Evolutionary conservation across 805 yeast species (phyloP), one percentile per base, ranked within the genome.

Genomic region (Pichia sporocuriosa): DNA sequence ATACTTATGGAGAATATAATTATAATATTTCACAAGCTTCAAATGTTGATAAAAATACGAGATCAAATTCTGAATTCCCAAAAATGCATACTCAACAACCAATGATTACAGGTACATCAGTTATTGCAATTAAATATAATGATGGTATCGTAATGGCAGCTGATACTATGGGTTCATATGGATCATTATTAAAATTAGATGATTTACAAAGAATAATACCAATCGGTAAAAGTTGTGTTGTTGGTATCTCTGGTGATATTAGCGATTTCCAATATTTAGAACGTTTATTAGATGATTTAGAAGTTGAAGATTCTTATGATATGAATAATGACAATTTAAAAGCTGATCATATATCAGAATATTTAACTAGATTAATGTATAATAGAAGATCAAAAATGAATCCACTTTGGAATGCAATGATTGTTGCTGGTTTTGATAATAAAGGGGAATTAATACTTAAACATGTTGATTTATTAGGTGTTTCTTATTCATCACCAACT

Each of bases 141-240:
- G 84, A 83, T 52, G 99, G 99, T 30, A 81, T 93, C 35, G 77
- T 93, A 29, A 72, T 93, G 64, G 97, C 99, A 2, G 97, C 98
- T 5, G 99, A 93, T 61, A 85, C 85, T 55, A 66, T 90, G 63
- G 96, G 83, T 20, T 82, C 97, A 0, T 93, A 90, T 60, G 99
- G 99, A 0, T 87, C 97, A 2, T 70, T 93, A 49, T 79, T 94
- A 48, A 76, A 96, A 54, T 84, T 90, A 66, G 81, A 75, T 47
- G 79, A 89, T 62, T 73, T 85, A 46, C 94, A 90, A 61, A 80
- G 99, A 60, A 68, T 93, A 54, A 66, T 88, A 56, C 76, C 76
- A 44, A 95, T 90, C 23, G 98, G 97, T 15, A 65, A 72, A 13
- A 81, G 82, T 48, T 84, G 97, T 1, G 79, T 88, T 38, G 96